Evolutionary conservation across 2,329 filamentous ascomycete genomes (phyloP).

Genomic region (Colletotrichum sp.): DNA sequence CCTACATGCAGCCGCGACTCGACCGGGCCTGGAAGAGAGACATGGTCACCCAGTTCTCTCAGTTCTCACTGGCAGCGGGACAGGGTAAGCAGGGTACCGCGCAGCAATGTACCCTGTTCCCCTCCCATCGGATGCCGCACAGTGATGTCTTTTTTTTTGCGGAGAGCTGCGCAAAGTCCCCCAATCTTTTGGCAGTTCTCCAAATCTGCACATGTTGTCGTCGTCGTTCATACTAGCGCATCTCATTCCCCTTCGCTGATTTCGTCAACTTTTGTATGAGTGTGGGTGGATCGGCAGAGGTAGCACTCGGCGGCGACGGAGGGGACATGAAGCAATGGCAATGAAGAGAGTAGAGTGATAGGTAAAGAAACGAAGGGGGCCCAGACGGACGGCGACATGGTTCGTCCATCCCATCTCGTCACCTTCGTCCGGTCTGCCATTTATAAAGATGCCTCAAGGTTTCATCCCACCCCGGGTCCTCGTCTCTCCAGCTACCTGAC

Average conservation of each 20-base stretch:
- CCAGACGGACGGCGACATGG: slow-evolving; percentile 4
- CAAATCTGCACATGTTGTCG: neutral
- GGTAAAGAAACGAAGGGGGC: neutral
- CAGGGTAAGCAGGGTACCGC: neutral
- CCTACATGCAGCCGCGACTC: neutral
- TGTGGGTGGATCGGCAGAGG: slow-evolving; percentile 16
- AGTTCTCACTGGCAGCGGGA: neutral
- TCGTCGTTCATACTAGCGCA: neutral
- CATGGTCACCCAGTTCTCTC: neutral
- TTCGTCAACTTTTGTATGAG: neutral
- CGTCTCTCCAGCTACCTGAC: neutral
- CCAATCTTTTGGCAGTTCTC: neutral
- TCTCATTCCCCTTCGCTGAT: neutral
- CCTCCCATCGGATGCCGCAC: slow-evolving; percentile 8
- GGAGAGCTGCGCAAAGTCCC: neutral
- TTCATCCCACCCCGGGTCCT: neutral
- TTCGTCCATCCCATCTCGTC: neutral
- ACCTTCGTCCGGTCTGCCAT: neutral
- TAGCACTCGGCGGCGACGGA: slow-evolving; percentile 14
- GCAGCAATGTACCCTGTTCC: neutral
- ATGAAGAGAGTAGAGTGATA: neutral
- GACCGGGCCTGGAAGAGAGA: neutral
- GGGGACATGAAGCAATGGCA: neutral
- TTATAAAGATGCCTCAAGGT: neutral
- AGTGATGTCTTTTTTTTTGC: slow-evolving; percentile 3